Conservation (phyloP, 495 filamentous ascomycete genomes). For the Xylaria acuta region DNA sequence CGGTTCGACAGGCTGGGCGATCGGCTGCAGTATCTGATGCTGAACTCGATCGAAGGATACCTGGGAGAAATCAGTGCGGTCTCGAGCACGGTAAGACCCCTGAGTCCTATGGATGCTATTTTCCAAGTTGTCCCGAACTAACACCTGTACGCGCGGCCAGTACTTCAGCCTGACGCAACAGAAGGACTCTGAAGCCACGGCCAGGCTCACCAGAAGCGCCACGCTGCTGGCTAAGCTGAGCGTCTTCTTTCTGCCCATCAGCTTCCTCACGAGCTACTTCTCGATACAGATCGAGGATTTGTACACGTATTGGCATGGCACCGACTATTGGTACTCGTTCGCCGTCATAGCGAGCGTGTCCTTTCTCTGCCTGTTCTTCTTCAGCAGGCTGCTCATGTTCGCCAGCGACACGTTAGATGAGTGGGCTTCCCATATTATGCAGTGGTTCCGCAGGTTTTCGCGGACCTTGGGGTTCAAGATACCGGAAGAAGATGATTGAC, state of each 20-base stretch:
- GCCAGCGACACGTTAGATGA: slow-evolving; percentile 57
- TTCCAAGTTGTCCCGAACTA: background rate
- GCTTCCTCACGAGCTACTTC: slow-evolving; percentile 86
- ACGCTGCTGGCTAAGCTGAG: slow-evolving; percentile 84
- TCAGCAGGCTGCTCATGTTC: slow-evolving; percentile 54
- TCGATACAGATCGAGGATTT: slow-evolving; percentile 70
- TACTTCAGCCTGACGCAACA: slow-evolving; percentile 90
- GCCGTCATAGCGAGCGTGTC: slow-evolving; percentile 70
- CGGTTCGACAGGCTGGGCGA: slow-evolving; percentile 80
- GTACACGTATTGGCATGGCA: slow-evolving; percentile 61
- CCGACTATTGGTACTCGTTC: slow-evolving; percentile 76
- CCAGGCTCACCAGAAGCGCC: slow-evolving; percentile 78
- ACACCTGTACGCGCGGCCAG: slow-evolving; percentile 45
- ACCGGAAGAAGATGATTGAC: slow-evolving; percentile 25
- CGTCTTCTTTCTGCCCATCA: slow-evolving; percentile 84
- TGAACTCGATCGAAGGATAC: slow-evolving; percentile 82
- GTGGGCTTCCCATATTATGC: slow-evolving; percentile 32
- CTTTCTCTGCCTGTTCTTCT: slow-evolving; percentile 63
- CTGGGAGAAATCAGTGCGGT: slow-evolving; percentile 79
- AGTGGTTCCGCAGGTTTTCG: slow-evolving; percentile 25
- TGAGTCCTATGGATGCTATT: background rate
- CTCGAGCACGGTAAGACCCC: slow-evolving; percentile 61
- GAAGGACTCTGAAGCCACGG: slow-evolving; percentile 80
- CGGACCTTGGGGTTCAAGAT: slow-evolving; percentile 26
- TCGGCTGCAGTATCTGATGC: slow-evolving; percentile 76